Percentiles rank a stretch among this genome's conserved stretches.
These are phyloP conservation scores for Agrostemma githago DNA, from an alignment of 148 eudicot genomes.

Conservation along the genomic window DNA sequence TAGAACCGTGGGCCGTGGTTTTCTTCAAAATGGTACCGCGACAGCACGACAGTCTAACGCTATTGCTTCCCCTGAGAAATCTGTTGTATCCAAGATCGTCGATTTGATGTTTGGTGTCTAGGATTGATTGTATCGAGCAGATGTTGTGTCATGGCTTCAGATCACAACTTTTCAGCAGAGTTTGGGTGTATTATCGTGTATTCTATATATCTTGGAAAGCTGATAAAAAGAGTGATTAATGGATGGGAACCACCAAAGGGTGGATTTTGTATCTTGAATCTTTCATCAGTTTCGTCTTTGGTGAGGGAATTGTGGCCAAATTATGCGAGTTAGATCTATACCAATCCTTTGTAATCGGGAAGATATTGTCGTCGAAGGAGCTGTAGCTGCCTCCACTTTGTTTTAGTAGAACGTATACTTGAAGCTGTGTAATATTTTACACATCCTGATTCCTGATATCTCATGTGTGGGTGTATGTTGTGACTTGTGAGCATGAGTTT, in stretches of 20 bases:
- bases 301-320: neutral
- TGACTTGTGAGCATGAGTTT: too few relatives aligned
- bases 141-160: neutral
- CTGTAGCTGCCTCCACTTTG: too few relatives aligned
- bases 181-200: conserved; percentile 11
- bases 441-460: too few relatives aligned
- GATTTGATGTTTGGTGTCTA: conserved; percentile 93
- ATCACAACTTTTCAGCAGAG: conserved; percentile 2
- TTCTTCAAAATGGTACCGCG: conserved; percentile 58
- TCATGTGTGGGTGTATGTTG: too few relatives aligned
- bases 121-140: conserved; percentile 2
- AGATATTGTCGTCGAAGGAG: too few relatives aligned
- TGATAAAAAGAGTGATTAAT: neutral
- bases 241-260: conserved; percentile 4
- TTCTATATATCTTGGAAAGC: neutral
- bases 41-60: conserved; percentile 54
- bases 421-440: too few relatives aligned
- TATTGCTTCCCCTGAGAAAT: conserved; percentile 82
- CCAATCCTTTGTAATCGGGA: neutral
- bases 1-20: conserved; percentile 36
- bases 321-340: neutral
- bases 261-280: conserved; percentile 8
- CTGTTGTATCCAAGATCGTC: conserved; percentile 61
- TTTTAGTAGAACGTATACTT: too few relatives aligned
- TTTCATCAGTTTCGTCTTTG: neutral